Base-by-base conservation (phyloP, 345 rosid species). In the Luvunga scandens region DNA sequence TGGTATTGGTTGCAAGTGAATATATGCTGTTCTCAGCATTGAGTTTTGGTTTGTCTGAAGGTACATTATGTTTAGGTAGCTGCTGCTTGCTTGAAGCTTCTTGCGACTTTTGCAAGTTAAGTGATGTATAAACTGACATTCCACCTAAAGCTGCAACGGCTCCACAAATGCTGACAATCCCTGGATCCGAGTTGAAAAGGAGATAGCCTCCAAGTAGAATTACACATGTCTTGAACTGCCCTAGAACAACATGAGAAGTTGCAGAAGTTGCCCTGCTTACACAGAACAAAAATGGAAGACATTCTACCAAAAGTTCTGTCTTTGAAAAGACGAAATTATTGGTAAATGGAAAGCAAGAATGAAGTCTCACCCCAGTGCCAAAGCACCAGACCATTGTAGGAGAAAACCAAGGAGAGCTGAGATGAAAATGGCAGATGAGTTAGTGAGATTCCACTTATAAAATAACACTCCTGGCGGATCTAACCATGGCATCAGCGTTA, bases 351-450 rank as follows among this genome's bases (percentile, higher is more conserved):
- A 76, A 60, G 33, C 31, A 70, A 7, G 71, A 59, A 61, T 7
- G 28, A 61, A 81, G 48, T 13, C 89, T 85, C 76, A 96, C 98
- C 99, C 98, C 13, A 96, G 91, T 59, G 98, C 98, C 75, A 96
- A 87, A 72, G 98, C 98, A 27, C 98, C 99, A 7, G 98, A 96
- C 98, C 97, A 91, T 56, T 96, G 99, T 16, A 96, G 91, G 62
- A 94, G 94, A 76, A 96, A 96, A 36, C 99, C 99, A 12, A 96
- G 90, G 59, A 91, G 85, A 75, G 99, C 99, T 28, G 98, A 89
- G 45, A 89, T 33, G 59, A 94, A 85, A 75, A 96, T 82, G 0
- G 97, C 88, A 2, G 89, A 82, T 34, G 95, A 84, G 81, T 91
- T 96, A 39, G 73, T 78, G 50, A 90, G 60, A 86, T 96, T 86